phyloP scores from a whole-genome alignment of 2,329 filamentous ascomycete species.

The Pestalotiopsis sp. region DNA sequence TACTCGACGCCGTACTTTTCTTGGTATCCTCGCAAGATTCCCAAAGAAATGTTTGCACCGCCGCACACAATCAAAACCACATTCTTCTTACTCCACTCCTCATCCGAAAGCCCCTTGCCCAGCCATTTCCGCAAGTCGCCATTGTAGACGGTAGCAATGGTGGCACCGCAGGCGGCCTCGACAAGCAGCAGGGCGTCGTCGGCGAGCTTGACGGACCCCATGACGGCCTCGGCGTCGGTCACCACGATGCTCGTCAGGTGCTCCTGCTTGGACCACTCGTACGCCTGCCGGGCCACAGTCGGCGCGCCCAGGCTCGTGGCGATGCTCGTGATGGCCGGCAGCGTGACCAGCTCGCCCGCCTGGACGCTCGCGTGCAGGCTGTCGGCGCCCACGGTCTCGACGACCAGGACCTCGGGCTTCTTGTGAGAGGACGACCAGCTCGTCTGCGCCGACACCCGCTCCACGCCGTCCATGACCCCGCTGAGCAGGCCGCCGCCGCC shows the following conservation, averaged over 20 bases:
- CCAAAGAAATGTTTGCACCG: slow-evolving; percentile 67
- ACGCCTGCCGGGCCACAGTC: slow-evolving; percentile 69
- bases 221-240: slow-evolving; percentile 76
- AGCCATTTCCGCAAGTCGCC: slow-evolving; percentile 64
- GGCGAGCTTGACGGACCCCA: slow-evolving; percentile 74
- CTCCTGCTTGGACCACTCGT: slow-evolving; percentile 57
- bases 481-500: slow-evolving; percentile 82
- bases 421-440: slow-evolving; percentile 19
- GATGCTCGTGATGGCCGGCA: slow-evolving; percentile 73
- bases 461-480: slow-evolving; percentile 72
- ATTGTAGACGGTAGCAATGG: slow-evolving; percentile 69
- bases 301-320: slow-evolving; percentile 76
- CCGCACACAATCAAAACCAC: slow-evolving; percentile 88
- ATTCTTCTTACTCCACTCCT: slow-evolving; percentile 66
- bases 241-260: slow-evolving; percentile 62
- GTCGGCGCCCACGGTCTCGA: slow-evolving; percentile 77
- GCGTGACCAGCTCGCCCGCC: slow-evolving; percentile 58
- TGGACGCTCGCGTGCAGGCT: slow-evolving; percentile 66
- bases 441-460: slow-evolving; percentile 36
- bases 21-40: slow-evolving; percentile 62
- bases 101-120: slow-evolving; percentile 52
- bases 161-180: slow-evolving; percentile 84
- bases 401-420: slow-evolving; percentile 61
- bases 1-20: slow-evolving; percentile 42
- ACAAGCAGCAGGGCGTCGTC: slow-evolving; percentile 83